Evolutionary conservation across 192 early-diverging fungal species (phyloP).

Genomic region (Coemansia pectinata): DNA sequence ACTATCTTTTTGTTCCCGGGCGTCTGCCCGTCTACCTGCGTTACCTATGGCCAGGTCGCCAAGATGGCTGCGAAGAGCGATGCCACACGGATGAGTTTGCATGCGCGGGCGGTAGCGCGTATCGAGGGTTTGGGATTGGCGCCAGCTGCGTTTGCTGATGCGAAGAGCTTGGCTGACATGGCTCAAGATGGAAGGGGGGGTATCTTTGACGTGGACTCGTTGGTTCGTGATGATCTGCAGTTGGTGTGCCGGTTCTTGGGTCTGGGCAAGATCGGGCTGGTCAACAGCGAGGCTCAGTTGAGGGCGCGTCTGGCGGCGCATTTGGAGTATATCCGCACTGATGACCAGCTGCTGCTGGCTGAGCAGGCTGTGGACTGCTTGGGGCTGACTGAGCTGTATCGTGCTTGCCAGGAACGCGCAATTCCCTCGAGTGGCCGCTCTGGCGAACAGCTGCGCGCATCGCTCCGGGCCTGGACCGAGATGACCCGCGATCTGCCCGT

Average conservation of each 20-base stretch:
- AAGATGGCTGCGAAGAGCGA: conserved; percentile 40
- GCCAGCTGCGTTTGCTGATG: conserved; percentile 15
- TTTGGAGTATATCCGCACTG: conserved; percentile 22
- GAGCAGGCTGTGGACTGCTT: conserved; percentile 32
- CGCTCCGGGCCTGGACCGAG: conserved; percentile 28
- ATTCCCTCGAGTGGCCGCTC: conserved; percentile 32
- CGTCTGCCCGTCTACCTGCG: conserved; percentile 42
- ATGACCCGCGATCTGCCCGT: conserved; percentile 9
- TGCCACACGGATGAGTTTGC: conserved; percentile 7
- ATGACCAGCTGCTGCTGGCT: conserved; percentile 29
- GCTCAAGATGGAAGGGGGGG: not conserved
- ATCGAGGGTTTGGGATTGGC: conserved; percentile 17
- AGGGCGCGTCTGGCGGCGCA: conserved; percentile 13
- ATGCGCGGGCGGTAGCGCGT: conserved; percentile 18
- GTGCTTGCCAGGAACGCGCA: conserved; percentile 51
- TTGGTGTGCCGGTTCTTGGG: conserved; percentile 29
- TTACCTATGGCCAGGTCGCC: conserved; percentile 30
- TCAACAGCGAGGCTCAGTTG: conserved; percentile 6
- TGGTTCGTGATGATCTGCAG: conserved; percentile 17
- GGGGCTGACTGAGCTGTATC: conserved; percentile 31
- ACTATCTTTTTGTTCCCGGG: conserved; percentile 29
- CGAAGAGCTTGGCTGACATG: not conserved
- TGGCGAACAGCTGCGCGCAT: conserved; percentile 18
- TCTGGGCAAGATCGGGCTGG: conserved; percentile 4
- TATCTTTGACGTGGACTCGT: conserved; percentile 17